Evolutionary conservation across 2,329 filamentous ascomycete species (phyloP), one percentile per base, ranked within the genome.

Genomic region (Cryphonectria parasitica): DNA sequence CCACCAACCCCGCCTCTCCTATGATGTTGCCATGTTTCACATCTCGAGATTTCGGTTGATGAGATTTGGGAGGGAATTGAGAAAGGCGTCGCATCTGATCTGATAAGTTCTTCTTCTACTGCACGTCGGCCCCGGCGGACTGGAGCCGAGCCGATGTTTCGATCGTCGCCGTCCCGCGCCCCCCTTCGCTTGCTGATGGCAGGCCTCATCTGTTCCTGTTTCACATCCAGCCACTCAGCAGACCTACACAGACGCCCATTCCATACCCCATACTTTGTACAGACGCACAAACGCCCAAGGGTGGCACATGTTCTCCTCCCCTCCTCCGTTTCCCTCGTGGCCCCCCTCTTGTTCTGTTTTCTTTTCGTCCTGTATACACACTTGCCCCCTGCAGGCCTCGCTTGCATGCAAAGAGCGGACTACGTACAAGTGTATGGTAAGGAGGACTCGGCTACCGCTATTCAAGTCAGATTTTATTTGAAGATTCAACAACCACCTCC

Each of bases 1-100:
- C n/a, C 8, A 22, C 28, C 65, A 67, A 56, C 15, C 6, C 49
- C 49, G 22, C 45, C 45, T n/a, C 19, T n/a, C 45, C 31, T 45
- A 25, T 22, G n/a, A 45, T n/a, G 36, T 22, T 49, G 64, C 65
- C 52, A 60, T 67, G 65, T 60, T 36, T 67, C 49, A 60, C 34
- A 36, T 39, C 36, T 19, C 60, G 60, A 62, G 34, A 19, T 15
- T 25, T 39, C 34, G 34, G 22, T 62, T n/a, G 31, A 3, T 25
- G 19, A 22, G 22, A n/a, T n/a, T 11, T 39, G 11, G 36, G 36
- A 34, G 34, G 28, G 15, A 19, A 34, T 10, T 17, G 8, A 34
- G 25, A 3, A 15, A 60, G 2, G 25, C 25, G 31, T 45, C 43
- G 45, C 45, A n/a, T 49, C 28, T 31, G 22, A 52, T 52, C 28